Evolutionary conservation across 495 filamentous ascomycete species (phyloP).

Genomic region (Talaromyces proteolyticus): DNA sequence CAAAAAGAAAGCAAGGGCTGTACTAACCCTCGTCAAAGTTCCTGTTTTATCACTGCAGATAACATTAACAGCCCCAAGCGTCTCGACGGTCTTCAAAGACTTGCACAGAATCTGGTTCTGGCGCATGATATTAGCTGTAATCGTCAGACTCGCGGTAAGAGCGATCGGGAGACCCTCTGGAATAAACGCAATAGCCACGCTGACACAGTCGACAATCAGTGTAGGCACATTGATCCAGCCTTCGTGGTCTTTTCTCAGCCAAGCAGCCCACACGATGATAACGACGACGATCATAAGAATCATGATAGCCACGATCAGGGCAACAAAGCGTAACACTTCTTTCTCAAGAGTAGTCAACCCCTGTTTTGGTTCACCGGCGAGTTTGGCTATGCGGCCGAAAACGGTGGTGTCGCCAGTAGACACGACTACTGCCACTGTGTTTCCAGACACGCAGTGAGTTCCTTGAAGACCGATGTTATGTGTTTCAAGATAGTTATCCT

Average conservation of each 20-base stretch:
- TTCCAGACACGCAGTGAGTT: constrained; percentile 62
- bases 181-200: constrained; percentile 66
- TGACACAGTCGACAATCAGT: constrained; percentile 62
- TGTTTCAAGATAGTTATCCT: constrained; percentile 70
- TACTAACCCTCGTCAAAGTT: constrained; percentile 46
- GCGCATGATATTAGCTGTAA: constrained; percentile 59
- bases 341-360: constrained; percentile 60
- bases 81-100: constrained; percentile 66
- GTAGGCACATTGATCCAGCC: constrained; percentile 62
- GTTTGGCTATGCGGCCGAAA: constrained; percentile 63
- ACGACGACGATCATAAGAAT: constrained; percentile 47
- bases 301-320: constrained; percentile 50
- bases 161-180: constrained; percentile 67
- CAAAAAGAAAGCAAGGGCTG: background rate
- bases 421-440: constrained; percentile 58
- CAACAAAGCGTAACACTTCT: constrained; percentile 63
- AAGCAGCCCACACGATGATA: constrained; percentile 59
- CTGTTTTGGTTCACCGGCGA: constrained; percentile 58
- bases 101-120: constrained; percentile 62
- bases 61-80: constrained; percentile 62
- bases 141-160: constrained; percentile 54
- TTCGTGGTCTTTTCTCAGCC: constrained; percentile 53
- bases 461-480: constrained; percentile 68
- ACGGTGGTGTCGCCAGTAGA: constrained; percentile 54
- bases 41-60: constrained; percentile 73